Evolutionary conservation across 2,329 filamentous ascomycete species (phyloP).

Genomic region (Neofusicoccum cordaticola): DNA sequence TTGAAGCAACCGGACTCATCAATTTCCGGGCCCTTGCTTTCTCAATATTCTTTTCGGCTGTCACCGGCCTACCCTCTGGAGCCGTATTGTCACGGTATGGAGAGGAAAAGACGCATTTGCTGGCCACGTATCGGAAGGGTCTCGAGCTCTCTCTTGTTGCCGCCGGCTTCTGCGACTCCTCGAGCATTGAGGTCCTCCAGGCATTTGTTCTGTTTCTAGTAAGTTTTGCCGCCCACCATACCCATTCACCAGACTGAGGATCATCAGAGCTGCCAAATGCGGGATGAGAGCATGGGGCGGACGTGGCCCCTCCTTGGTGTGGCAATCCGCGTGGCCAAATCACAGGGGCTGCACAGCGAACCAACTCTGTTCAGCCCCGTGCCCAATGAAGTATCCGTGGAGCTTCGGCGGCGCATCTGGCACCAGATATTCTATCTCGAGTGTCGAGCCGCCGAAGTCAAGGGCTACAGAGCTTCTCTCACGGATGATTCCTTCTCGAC

Average conservation of each 20-base stretch:
- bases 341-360: slow-evolving; percentile 37
- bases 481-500: slow-evolving; percentile 37
- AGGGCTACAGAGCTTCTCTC: slow-evolving; percentile 35
- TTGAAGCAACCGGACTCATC: background rate
- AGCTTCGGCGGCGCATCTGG: slow-evolving; percentile 36
- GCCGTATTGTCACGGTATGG: slow-evolving; percentile 30
- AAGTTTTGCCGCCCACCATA: background rate
- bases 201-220: slow-evolving; percentile 28
- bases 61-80: slow-evolving; percentile 31
- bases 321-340: slow-evolving; percentile 34
- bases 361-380: slow-evolving; percentile 35
- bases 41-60: slow-evolving; percentile 34
- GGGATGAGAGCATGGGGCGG: slow-evolving; percentile 39
- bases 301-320: slow-evolving; percentile 38
- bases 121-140: slow-evolving; percentile 33
- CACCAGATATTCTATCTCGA: slow-evolving; percentile 37
- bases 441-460: slow-evolving; percentile 36
- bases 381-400: slow-evolving; percentile 36
- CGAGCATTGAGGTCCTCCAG: slow-evolving; percentile 36
- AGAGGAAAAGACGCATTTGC: slow-evolving; percentile 30
- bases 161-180: slow-evolving; percentile 35
- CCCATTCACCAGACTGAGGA: background rate
- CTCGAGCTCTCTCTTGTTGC: slow-evolving; percentile 34
- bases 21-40: slow-evolving; percentile 30
- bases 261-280: slow-evolving; percentile 17